phyloP scores from a whole-genome alignment of 2,329 filamentous ascomycete genomes.

The Penicillium sp. region DNA sequence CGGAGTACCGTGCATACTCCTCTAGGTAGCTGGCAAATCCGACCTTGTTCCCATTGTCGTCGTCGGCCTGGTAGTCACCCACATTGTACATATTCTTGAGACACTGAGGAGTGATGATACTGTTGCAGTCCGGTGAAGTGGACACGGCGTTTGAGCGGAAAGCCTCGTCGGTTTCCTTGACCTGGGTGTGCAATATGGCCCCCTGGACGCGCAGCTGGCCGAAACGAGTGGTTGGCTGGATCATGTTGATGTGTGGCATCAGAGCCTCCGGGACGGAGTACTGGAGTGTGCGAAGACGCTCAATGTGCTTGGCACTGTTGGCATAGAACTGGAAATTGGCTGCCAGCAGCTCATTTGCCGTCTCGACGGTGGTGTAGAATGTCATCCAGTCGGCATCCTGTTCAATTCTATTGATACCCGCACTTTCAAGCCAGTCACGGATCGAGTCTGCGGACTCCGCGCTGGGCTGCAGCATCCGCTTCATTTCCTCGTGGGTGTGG shows the following conservation, averaged over 20 bases:
- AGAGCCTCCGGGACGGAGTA: conserved; percentile 36
- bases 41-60: conserved; percentile 32
- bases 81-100: conserved; percentile 43
- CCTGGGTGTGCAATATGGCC: conserved; percentile 20
- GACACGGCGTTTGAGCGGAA: conserved; percentile 15
- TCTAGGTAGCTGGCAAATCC: conserved; percentile 44
- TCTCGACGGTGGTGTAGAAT: conserved; percentile 29
- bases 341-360: conserved; percentile 32
- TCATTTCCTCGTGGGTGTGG: conserved; percentile 41
- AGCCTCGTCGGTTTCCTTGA: conserved; percentile 13
- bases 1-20: conserved; percentile 42
- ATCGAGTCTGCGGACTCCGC: conserved; percentile 35
- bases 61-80: conserved; percentile 33
- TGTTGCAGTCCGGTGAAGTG: conserved; percentile 33
- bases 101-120: conserved; percentile 40
- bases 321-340: conserved; percentile 36
- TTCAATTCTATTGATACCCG: conserved; percentile 31
- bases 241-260: conserved; percentile 31
- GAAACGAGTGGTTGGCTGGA: conserved; percentile 39
- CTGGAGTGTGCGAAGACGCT: conserved; percentile 33
- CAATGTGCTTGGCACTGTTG: conserved; percentile 20
- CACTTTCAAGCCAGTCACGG: conserved; percentile 40
- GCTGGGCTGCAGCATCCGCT: conserved; percentile 42
- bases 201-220: conserved; percentile 28
- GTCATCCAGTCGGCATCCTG: conserved; percentile 35